A percentile compares a stretch with the other conserved stretches of the same genome.
Evolutionary conservation across 75 land plant species (phyloP).

Genomic region (Pseudotsuga menziesii): DNA sequence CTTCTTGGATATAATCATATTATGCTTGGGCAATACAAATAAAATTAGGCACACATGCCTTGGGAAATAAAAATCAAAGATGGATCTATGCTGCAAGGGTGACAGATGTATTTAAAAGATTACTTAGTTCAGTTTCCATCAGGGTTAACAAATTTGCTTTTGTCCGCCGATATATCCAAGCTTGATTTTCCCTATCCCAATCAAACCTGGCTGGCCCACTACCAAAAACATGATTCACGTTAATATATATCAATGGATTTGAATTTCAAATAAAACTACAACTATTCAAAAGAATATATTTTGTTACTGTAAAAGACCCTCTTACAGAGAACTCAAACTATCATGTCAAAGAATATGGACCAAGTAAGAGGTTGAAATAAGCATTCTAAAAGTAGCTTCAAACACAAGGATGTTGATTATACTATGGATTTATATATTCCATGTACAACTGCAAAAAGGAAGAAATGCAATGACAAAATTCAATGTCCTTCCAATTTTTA

Average conservation of each 20-base stretch:
- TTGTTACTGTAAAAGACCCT: background rate
- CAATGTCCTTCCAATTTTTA: background rate
- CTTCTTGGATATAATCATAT: background rate
- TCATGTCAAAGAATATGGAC: background rate
- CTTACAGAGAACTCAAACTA: background rate
- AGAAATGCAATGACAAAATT: background rate
- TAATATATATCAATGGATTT: background rate
- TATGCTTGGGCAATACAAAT: background rate
- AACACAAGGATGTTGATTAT: background rate
- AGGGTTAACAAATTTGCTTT: conserved; percentile 41
- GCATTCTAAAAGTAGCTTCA: background rate
- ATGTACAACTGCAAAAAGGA: background rate
- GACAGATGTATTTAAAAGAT: background rate
- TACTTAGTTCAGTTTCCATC: conserved; percentile 42
- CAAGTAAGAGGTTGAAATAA: background rate
- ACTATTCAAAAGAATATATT: background rate
- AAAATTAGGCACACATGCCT: background rate
- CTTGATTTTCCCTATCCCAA: conserved; percentile 44
- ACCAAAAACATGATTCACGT: conserved; percentile 11
- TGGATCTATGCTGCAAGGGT: conserved; percentile 1
- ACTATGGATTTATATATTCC: background rate
- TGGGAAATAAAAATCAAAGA: background rate
- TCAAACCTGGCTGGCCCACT: conserved; percentile 77
- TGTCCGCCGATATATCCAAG: conserved; percentile 64
- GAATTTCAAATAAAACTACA: background rate